Evolutionary conservation across 257 asterid species (phyloP).

Genomic region (Ajuga chamaepitys): DNA sequence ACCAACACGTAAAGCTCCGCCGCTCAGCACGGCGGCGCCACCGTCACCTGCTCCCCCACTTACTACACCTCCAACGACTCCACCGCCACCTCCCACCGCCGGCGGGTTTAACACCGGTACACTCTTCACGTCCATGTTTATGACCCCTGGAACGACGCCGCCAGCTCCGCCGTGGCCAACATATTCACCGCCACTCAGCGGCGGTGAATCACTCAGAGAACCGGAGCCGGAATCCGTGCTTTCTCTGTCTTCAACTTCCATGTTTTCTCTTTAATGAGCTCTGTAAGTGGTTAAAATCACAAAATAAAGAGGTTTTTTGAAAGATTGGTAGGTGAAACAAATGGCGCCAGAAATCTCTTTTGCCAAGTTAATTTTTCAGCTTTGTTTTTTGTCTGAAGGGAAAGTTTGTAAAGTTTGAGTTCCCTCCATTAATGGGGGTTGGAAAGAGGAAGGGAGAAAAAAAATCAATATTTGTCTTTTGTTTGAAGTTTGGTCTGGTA

Average conservation of each 20-base stretch:
- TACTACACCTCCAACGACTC: not conserved
- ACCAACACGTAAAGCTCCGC: conserved; percentile 11
- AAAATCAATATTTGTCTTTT: conserved; percentile 31
- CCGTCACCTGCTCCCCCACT: conserved; percentile 11
- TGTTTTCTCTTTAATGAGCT: not conserved
- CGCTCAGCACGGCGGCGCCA: conserved; percentile 18
- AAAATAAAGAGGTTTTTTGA: conserved; percentile 19
- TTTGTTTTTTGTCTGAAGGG: conserved; percentile 13
- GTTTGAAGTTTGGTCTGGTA: conserved; percentile 28
- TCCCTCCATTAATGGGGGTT: conserved; percentile 64
- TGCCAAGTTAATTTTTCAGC: conserved; percentile 13
- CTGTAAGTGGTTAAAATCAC: not conserved
- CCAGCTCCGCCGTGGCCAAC: conserved; percentile 22
- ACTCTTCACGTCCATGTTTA: conserved; percentile 22
- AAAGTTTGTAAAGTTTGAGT: conserved; percentile 42
- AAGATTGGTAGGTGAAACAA: conserved; percentile 28
- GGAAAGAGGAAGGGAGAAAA: conserved; percentile 15
- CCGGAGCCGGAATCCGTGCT: conserved; percentile 81
- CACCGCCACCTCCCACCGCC: conserved; percentile 17
- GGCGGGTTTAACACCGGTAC: conserved; percentile 17
- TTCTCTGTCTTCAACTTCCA: conserved; percentile 61
- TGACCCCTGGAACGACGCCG: conserved; percentile 24
- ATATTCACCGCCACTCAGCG: conserved; percentile 22
- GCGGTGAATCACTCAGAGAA: conserved; percentile 51
- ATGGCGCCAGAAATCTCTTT: conserved; percentile 57